Base-by-base conservation (phyloP, 78 protist species). In the Dictyostelium capitatum region DNA sequence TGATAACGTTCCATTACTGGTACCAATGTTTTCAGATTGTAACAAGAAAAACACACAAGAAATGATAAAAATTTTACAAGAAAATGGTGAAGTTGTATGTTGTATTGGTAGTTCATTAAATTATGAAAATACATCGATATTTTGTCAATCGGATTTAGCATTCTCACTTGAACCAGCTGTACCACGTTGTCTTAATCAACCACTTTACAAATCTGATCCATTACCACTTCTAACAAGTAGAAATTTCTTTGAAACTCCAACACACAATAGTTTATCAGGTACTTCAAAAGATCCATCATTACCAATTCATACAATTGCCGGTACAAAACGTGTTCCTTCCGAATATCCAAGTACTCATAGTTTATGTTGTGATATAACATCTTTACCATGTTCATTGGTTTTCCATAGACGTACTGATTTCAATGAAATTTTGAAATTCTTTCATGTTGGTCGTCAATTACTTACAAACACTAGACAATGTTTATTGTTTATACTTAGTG, bases 1-100 rank as follows among this genome's bases (percentile, higher is more conserved):
- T 41, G 97, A 96, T 67, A 83, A 87, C 19, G 95, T 96, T 17
- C 97, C 97, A 41, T 82, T 96, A 28, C 73, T 90, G 64, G 97
- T 96, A 6, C 94, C 96, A 43, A 75, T 96, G 96, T 96, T 96
- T 64, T 91, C 89, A 14, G 82, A 96, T 25, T 56, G 92, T 32
- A 72, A 74, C 6, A 72, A 90, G 15, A 70, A 51, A 30, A 54
- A 90, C 32, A 87, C 59, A 9, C 14, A 73, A 28, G 92, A 91
- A 30, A 96, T 96, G 97, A 92, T 91, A 6, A 73, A 57, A 47
- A 89, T 96, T 15, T 46, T 89, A 17, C 97, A 96, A 30, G 96
- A 96, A 59, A 92, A 96, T 69, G 85, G 90, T 6, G 97, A 96
- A 17, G 96, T 96, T 14, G 97, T 96, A 64, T 81, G 92, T 43